phyloP scores from a whole-genome alignment of 1,139 yeast species.

The Kodamaea fungicola region DNA sequence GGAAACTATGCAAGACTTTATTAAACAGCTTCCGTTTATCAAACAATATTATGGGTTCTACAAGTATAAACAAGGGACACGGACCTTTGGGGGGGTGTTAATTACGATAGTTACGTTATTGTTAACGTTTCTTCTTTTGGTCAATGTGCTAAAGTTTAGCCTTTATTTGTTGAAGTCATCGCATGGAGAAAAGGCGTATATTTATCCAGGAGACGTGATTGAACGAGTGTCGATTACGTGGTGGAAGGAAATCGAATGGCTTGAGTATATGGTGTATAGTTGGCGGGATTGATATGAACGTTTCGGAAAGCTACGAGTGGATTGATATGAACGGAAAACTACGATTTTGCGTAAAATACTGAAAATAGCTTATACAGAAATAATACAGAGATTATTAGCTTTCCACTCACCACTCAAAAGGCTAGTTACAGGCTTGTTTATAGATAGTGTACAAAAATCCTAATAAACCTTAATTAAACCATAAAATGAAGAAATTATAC shows the following conservation, averaged over 20 bases:
- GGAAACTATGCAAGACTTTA: constrained; percentile 11
- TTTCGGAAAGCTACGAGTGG: neutral
- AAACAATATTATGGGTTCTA: constrained; percentile 29
- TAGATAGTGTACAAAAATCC: neutral
- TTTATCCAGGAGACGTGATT: constrained; percentile 11
- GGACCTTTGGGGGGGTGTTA: constrained; percentile 17
- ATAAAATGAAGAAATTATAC: constrained; percentile 10
- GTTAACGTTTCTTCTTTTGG: constrained; percentile 19
- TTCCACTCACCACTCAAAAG: too few relatives aligned
- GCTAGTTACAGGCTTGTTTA: too few relatives aligned
- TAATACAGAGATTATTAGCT: too few relatives aligned
- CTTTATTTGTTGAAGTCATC: constrained; percentile 10
- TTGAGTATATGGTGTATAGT: constrained; percentile 28
- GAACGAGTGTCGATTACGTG: constrained; percentile 12
- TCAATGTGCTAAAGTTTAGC: constrained; percentile 16
- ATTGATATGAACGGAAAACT: too few relatives aligned
- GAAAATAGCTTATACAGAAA: too few relatives aligned
- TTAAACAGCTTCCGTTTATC: constrained; percentile 28
- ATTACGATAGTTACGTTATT: constrained; percentile 23
- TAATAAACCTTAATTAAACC: neutral
- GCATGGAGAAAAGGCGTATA: constrained; percentile 11
- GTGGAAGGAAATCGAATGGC: constrained; percentile 36
- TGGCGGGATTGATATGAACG: constrained; percentile 17
- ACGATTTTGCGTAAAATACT: too few relatives aligned
- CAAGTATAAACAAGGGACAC: constrained; percentile 25